phyloP scores from a whole-genome alignment of 768 basidiomycete genomes.

The Rhodotorula graminis region DNA sequence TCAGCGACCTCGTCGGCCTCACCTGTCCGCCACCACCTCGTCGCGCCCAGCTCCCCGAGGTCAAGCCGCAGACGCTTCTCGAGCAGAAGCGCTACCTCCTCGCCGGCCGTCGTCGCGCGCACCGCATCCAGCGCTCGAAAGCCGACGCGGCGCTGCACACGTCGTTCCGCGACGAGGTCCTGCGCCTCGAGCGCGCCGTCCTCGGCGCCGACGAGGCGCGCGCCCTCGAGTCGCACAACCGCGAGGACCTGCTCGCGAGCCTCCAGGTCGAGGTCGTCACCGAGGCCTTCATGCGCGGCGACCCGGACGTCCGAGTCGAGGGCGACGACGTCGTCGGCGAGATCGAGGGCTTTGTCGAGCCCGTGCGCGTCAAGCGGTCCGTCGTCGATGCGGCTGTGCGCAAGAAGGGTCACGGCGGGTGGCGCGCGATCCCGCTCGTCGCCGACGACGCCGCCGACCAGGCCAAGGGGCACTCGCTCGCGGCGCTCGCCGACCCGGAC shows the following conservation, averaged over 20 bases:
- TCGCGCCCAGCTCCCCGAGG: conserved; percentile 21
- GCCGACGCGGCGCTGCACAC: conserved; percentile 16
- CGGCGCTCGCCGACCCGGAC: neutral
- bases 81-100: conserved; percentile 39
- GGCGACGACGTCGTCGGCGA: conserved; percentile 28
- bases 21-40: neutral
- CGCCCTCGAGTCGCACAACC: neutral
- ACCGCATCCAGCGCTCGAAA: conserved; percentile 30
- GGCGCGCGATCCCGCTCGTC: conserved; percentile 1
- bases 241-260: conserved; percentile 6
- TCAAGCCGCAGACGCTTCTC: conserved; percentile 28
- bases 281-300: conserved; percentile 27
- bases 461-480: conserved; percentile 5
- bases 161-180: conserved; percentile 19
- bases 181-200: conserved; percentile 9
- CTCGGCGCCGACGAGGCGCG: neutral
- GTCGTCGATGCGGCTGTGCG: conserved; percentile 1
- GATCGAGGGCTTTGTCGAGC: conserved; percentile 34
- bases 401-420: conserved; percentile 20
- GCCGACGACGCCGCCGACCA: conserved; percentile 8
- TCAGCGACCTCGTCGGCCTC: conserved; percentile 6
- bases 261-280: conserved; percentile 30
- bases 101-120: conserved; percentile 35
- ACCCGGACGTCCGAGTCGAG: conserved; percentile 23
- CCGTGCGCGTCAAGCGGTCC: conserved; percentile 11